These are phyloP conservation scores for Suillus cothurnatus DNA, from an alignment of 768 basidiomycete species.

Conservation along the genomic window DNA sequence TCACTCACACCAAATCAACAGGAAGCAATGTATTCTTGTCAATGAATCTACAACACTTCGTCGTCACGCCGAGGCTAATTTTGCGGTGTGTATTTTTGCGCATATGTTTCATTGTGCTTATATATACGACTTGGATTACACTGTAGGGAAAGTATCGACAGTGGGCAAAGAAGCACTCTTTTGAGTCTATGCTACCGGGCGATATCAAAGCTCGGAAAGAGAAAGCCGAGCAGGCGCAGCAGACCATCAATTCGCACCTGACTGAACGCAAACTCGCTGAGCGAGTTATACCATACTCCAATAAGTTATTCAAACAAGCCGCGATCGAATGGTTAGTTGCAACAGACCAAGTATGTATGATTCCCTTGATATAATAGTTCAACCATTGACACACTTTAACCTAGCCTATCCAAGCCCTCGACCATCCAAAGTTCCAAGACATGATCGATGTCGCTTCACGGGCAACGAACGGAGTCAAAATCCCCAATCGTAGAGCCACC, in stretches of 20 bases:
- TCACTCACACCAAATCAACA: neutral
- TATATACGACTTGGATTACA: neutral
- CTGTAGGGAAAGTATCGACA: constrained; percentile 22
- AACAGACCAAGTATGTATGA: constrained; percentile 43
- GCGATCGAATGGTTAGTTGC: constrained; percentile 41
- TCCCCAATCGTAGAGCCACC: constrained; percentile 40
- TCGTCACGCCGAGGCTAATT: neutral
- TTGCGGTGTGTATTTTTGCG: neutral
- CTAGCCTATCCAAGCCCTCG: constrained; percentile 27
- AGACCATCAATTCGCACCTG: constrained; percentile 30
- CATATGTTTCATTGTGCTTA: constrained; percentile 1
- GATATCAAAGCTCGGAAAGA: constrained; percentile 24
- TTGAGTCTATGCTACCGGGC: constrained; percentile 33
- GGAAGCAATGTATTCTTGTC: neutral
- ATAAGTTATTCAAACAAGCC: constrained; percentile 18
- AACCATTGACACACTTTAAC: neutral
- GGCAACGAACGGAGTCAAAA: constrained; percentile 30
- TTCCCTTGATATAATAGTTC: neutral
- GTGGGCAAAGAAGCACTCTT: constrained; percentile 29
- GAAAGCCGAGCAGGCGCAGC: constrained; percentile 15
- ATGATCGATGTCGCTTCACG: constrained; percentile 37
- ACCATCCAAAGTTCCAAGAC: constrained; percentile 33
- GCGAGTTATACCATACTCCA: constrained; percentile 29
- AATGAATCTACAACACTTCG: neutral
- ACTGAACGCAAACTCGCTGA: constrained; percentile 17